phyloP scores from a whole-genome alignment of 1,139 yeast genomes.

The Candida mesenterica region DNA sequence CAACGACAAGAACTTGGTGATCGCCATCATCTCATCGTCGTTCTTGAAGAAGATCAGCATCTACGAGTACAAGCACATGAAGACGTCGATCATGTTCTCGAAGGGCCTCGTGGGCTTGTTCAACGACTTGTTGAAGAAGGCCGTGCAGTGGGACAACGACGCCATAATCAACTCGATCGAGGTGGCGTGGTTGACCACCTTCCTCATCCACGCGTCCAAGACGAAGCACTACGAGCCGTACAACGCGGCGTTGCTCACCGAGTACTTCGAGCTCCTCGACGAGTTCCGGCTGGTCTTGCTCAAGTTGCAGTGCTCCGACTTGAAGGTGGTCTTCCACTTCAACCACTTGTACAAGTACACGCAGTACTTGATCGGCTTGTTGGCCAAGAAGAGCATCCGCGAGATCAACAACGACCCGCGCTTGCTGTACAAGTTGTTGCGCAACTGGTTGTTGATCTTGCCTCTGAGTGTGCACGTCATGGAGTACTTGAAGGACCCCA shows the following conservation, averaged over 20 bases:
- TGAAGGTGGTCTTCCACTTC: conserved; percentile 14
- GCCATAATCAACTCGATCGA: conserved; percentile 11
- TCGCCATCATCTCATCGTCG: conserved; percentile 23
- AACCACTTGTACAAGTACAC: conserved; percentile 14
- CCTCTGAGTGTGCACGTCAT: conserved; percentile 22
- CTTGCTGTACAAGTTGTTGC: conserved; percentile 20
- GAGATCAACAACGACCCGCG: conserved; percentile 11
- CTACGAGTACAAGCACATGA: conserved; percentile 22
- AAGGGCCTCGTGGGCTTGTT: conserved; percentile 26
- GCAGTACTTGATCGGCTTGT: conserved; percentile 7
- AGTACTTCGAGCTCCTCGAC: conserved; percentile 16
- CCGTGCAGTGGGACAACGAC: conserved; percentile 3
- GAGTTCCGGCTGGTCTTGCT: conserved; percentile 10
- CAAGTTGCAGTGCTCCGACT: conserved; percentile 3
- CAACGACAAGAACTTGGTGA: conserved; percentile 18
- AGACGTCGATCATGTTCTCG: conserved; percentile 23
- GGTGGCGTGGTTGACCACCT: conserved; percentile 18
- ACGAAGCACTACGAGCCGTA: conserved; percentile 25
- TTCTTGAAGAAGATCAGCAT: conserved; percentile 26
- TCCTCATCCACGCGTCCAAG: conserved; percentile 22
- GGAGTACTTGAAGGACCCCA: conserved; percentile 14
- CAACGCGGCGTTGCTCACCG: conserved; percentile 19
- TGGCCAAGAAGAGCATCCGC: conserved; percentile 5
- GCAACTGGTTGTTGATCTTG: conserved; percentile 26
- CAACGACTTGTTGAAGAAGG: conserved; percentile 17